A percentile compares a stretch with the other conserved stretches of the same genome.
These are phyloP conservation scores for Gigaspora rosea DNA, from an alignment of 192 early-diverging fungal species.

Conservation along the genomic window DNA sequence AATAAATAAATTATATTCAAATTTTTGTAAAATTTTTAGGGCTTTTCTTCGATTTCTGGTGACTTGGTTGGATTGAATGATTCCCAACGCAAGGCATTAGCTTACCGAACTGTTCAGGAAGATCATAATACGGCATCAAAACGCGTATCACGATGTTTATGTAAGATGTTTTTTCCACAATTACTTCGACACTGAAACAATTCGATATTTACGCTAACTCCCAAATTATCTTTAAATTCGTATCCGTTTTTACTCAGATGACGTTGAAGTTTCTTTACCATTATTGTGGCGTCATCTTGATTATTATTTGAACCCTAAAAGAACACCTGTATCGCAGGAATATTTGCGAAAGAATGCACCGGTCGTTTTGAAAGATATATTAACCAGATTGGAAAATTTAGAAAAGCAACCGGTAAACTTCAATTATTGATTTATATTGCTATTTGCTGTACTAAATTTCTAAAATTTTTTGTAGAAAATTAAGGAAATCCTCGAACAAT, in stretches of 20 bases:
- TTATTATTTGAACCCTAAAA: constrained; percentile 44
- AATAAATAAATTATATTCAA: neutral
- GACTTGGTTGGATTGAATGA: neutral
- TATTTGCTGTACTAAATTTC: too few relatives aligned
- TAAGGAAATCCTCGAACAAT: too few relatives aligned
- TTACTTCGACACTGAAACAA: neutral
- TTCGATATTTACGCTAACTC: neutral
- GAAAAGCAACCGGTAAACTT: constrained; percentile 18
- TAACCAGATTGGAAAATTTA: constrained; percentile 4
- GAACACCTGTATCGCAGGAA: neutral
- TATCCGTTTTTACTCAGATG: constrained; percentile 32
- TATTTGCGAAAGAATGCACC: neutral
- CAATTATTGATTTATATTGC: neutral
- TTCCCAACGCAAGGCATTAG: constrained; percentile 5
- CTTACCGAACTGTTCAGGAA: constrained; percentile 1
- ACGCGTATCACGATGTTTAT: neutral
- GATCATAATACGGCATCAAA: neutral
- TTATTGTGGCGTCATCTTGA: constrained; percentile 77
- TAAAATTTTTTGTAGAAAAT: too few relatives aligned
- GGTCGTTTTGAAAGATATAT: constrained; percentile 1
- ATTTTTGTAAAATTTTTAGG: neutral
- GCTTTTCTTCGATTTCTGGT: neutral
- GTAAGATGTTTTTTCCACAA: neutral
- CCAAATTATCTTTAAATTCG: neutral
- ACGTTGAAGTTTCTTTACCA: constrained; percentile 61